Evolutionary conservation across 371 early-diverging fungal genomes (phyloP).

Genomic region (Mortierella sp.): DNA sequence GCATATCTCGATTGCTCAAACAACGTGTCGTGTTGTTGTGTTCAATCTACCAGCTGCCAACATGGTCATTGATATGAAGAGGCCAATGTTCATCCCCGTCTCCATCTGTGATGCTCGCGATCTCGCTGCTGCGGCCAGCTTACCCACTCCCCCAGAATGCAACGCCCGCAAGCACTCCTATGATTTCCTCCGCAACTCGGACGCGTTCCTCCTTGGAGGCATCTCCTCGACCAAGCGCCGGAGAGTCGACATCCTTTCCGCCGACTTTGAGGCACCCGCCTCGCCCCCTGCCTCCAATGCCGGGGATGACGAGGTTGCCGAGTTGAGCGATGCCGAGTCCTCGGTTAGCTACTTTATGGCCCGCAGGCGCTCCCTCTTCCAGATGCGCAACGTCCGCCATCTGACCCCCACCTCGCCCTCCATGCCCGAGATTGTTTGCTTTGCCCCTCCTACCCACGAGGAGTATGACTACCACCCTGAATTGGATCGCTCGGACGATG

Average conservation of each 20-base stretch:
- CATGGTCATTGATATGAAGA: conserved; percentile 54
- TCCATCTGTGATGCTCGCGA: conserved; percentile 56
- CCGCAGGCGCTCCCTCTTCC: conserved; percentile 37
- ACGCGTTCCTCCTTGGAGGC: conserved; percentile 50
- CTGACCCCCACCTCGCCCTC: conserved; percentile 55
- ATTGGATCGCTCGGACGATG: conserved; percentile 53
- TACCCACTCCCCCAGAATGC: conserved; percentile 54
- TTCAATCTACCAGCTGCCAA: conserved; percentile 29
- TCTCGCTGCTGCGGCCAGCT: conserved; percentile 41
- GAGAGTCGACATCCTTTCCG: conserved; percentile 44
- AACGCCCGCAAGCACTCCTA: conserved; percentile 57
- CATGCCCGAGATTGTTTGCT: conserved; percentile 49
- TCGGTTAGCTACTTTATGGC: conserved; percentile 30
- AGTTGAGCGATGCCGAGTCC: conserved; percentile 49
- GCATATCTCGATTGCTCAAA: too few relatives aligned
- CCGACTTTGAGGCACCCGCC: conserved; percentile 35
- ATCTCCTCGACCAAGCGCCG: conserved; percentile 51
- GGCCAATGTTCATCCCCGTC: conserved; percentile 59
- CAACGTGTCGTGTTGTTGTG: conserved; percentile 4
- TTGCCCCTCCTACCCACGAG: conserved; percentile 53
- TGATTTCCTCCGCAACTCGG: conserved; percentile 50
- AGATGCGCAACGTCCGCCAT: conserved; percentile 50
- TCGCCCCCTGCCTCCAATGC: conserved; percentile 56
- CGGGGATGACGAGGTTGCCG: conserved; percentile 52
- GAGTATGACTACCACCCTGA: conserved; percentile 56